phyloP scores from a whole-genome alignment of 129 eudicot species.

The Ambrosia trifida region DNA sequence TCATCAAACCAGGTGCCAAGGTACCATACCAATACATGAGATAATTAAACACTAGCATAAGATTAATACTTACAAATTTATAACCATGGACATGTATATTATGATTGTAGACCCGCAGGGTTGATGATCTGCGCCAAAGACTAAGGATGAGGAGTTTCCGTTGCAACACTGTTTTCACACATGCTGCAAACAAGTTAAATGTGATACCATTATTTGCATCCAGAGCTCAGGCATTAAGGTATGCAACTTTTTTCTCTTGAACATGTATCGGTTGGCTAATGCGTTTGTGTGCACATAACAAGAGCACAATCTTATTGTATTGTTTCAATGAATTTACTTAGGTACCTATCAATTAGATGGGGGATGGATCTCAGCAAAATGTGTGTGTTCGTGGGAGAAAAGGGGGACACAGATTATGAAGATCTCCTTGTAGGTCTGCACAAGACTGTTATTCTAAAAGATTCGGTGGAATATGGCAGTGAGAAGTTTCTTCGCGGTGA shows the following conservation, averaged over 20 bases:
- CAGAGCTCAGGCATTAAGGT: slow-evolving; percentile 80
- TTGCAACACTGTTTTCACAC: slow-evolving; percentile 70
- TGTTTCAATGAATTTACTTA: slow-evolving; percentile 34
- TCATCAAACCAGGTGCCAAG: slow-evolving; percentile 64
- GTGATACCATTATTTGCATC: slow-evolving; percentile 81
- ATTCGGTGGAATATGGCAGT: slow-evolving; percentile 52
- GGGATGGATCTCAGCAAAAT: slow-evolving; percentile 60
- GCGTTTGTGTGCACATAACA: slow-evolving; percentile 1
- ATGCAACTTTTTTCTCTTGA: slow-evolving; percentile 14
- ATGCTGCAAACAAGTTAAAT: slow-evolving; percentile 54
- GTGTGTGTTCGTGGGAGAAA: slow-evolving; percentile 74
- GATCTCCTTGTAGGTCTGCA: slow-evolving; percentile 73
- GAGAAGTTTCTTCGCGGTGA: slow-evolving; percentile 52
- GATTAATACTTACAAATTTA: slow-evolving; percentile 1
- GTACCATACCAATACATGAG: slow-evolving; percentile 31
- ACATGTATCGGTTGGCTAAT: neutral
- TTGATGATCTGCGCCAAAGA: slow-evolving; percentile 68
- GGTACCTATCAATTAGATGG: slow-evolving; percentile 77
- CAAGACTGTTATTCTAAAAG: slow-evolving; percentile 60
- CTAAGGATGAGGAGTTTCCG: slow-evolving; percentile 76
- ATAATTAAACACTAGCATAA: neutral
- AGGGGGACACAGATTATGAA: slow-evolving; percentile 78
- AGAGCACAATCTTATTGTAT: neutral
- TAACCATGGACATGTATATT: slow-evolving; percentile 2
- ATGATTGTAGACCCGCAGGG: slow-evolving; percentile 44